A percentile compares a stretch with the other conserved stretches of the same genome.
Conservation (phyloP, 202 grass and related monocot species). For the Bolboschoenoplectus hybrid region DNA sequence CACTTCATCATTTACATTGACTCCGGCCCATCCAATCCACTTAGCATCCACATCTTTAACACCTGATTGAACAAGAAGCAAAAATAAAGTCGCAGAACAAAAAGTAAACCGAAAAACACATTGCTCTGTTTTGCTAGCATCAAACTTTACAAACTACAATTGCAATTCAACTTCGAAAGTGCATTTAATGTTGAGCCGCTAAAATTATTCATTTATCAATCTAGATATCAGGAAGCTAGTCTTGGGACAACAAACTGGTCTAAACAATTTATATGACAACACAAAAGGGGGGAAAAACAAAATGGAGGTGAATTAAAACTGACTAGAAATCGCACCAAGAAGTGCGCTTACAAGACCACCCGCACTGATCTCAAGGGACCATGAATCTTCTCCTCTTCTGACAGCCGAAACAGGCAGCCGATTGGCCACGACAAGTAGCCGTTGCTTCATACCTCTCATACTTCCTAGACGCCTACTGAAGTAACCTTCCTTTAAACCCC, state of each 20-base stretch:
- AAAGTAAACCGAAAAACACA: not conserved
- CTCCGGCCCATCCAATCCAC: constrained; percentile 99
- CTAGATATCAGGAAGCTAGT: not conserved
- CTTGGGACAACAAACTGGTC: not conserved
- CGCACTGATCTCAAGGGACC: constrained; percentile 96
- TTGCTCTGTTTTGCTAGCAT: constrained; percentile 23
- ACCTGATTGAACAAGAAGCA: constrained; percentile 44
- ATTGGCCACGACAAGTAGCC: constrained; percentile 95
- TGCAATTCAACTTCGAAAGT: not conserved
- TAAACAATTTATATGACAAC: not conserved
- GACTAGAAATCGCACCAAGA: constrained; percentile 56
- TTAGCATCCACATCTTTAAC: constrained; percentile 97
- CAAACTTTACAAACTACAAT: not conserved
- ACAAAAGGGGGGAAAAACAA: not conserved
- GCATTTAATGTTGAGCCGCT: constrained; percentile 1
- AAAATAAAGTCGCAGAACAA: not conserved
- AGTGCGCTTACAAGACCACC: constrained; percentile 94
- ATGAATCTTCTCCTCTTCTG: constrained; percentile 81
- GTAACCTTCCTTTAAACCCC: constrained; percentile 28
- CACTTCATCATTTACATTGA: constrained; percentile 91
- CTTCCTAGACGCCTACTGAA: constrained; percentile 44
- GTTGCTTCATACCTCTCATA: constrained; percentile 85
- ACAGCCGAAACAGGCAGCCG: constrained; percentile 90
- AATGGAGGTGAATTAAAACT: constrained; percentile 4
- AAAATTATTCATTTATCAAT: not conserved